Evolutionary conservation across 2,329 filamentous ascomycete species (phyloP), one percentile per base, ranked within the genome.

Genomic region (Monosporascus sp.): DNA sequence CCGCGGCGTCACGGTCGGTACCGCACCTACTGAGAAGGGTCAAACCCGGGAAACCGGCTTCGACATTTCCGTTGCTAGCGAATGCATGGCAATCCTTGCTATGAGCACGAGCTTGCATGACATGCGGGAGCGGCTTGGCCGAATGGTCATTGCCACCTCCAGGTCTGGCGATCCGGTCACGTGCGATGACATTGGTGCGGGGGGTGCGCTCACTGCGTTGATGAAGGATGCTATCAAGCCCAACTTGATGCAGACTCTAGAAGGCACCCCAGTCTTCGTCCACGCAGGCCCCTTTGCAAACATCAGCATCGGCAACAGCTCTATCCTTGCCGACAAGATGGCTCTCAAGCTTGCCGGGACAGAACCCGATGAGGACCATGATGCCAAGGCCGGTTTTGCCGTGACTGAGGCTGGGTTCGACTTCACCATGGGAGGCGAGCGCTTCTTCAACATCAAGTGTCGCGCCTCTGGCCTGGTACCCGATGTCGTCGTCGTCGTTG

Each of bases 401-500:
- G 86, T 99, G 38, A 99, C 94, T 2, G 94, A 99, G 73, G 93
- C 94, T 51, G 94, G 94, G 9, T 99, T 99, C 72, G 94, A 99
- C 74, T 99, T 99, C 76, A 97, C 94, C 65, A 99, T 99, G 94
- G 94, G 94, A 60, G 94, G 94, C 58, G 94, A 99, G 80, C 88
- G 94, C 50, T 99, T 99, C 81, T 97, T 99, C 85, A 97, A 99
- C 78, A 97, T 99, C 80, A 99, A 99, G 81, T 97, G 94, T 77
- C 88, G 94, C 56, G 89, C 91, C 9, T 97, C 93, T 6, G 93
- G 93, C 24, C 86, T 99, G 46, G 84, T 91, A 2, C 94, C 94
- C 2, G 94, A 99, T 66, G 90, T 91, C 1, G 92, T 96, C 7
- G 91, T 99, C 45, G 86, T 99, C 55, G 94, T 99, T 38, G 93